phyloP scores from a whole-genome alignment of 202 grass and related monocot species.

The Setaria italica region DNA sequence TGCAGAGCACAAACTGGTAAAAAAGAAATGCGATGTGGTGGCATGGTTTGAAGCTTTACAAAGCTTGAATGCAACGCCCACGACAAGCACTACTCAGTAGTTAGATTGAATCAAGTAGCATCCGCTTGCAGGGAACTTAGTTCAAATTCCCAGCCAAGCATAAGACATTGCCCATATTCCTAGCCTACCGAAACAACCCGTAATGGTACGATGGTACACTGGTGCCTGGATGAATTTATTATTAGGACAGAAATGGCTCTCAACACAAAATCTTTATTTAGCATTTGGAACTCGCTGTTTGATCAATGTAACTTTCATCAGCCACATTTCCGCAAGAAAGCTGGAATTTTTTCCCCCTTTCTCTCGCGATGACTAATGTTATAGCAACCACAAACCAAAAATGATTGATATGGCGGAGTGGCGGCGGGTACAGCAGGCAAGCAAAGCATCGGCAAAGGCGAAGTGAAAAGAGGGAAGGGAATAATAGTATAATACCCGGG shows the following conservation, averaged over 20 bases:
- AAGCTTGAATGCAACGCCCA: neutral
- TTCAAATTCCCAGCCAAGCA: neutral
- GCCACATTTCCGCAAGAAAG: neutral
- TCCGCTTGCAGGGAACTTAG: neutral
- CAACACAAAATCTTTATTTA: neutral
- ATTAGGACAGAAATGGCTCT: neutral
- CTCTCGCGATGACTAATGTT: neutral
- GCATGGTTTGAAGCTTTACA: neutral
- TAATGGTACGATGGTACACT: neutral
- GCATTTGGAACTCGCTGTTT: neutral
- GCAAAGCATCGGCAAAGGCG: neutral
- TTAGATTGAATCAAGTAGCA: neutral
- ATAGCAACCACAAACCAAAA: neutral
- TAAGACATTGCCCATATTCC: neutral
- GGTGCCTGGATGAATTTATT: neutral
- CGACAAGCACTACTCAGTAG: no score
- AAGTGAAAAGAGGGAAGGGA: neutral
- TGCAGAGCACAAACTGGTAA: neutral
- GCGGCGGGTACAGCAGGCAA: neutral
- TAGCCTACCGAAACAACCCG: neutral
- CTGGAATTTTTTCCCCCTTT: neutral
- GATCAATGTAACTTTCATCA: neutral
- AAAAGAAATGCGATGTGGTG: neutral
- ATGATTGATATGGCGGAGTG: neutral
- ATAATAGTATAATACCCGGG: conserved; percentile 59